Base-by-base conservation (phyloP, 2,329 filamentous ascomycete genomes). In the Ascochyta fabae region DNA sequence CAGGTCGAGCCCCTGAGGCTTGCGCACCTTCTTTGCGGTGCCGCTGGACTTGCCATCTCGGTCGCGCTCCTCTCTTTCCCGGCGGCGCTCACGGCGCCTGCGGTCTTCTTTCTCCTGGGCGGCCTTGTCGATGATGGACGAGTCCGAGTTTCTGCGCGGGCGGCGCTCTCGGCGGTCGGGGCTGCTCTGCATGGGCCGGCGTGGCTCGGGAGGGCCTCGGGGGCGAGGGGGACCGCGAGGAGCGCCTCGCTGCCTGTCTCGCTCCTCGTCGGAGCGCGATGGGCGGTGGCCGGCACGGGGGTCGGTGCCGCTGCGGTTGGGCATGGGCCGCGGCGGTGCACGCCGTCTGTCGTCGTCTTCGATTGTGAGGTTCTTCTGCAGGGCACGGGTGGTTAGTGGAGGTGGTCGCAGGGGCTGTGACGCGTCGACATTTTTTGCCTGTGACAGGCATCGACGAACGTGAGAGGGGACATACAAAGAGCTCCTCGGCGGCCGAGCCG, bases 61-160 rank as follows among this genome's bases (percentile, higher is more conserved):
- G 39, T 71, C 64, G 48, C 69, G 65, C 61, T 75, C 78, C 75
- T 82, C 82, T 10, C 80, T 81, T 68, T 83, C 80, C 63, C 79
- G 82, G 56, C 82, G 82, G 56, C 73, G 69, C 57, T 76, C 72
- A 47, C 79, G 73, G 58, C 79, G 76, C 40, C 84, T 82, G 22
- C 86, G 83, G 60, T 83, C 80, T 64, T 84, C 86, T 35, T 52
- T 51, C 43, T 56, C 53, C 33, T 52, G 53, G 53, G 87, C 76
- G 5, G 83, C 81, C 70, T 83, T 86, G 66, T 86, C 87, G 67
- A 88, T 78, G 41, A 91, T 79, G 0, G 91, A 94, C 0, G 90
- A 91, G 54, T 94, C 91, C 3, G 91, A 94, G 73, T 93, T 92
- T 65, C 91, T 86, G 65, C 90, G 85, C 16, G 84, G 82, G 35